Base-by-base conservation (phyloP, 75 land plant species). In the Gnetum montanum region DNA sequence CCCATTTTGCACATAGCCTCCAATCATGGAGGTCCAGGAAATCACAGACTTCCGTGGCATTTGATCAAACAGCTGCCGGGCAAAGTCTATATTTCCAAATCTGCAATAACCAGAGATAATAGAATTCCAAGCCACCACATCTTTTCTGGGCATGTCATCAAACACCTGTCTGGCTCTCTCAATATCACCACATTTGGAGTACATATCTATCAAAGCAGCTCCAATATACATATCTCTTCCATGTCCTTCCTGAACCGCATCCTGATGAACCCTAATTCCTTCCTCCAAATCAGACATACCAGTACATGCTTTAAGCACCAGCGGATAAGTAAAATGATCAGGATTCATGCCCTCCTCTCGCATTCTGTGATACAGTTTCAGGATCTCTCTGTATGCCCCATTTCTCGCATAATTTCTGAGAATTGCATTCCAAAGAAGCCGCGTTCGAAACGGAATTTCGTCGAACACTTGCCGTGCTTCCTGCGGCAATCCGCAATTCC, bases 241-340 rank as follows among this genome's bases (percentile, higher is more conserved):
- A 24, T 61, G 8, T 28, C 67, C 67, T 19, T 29, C 27, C 25
- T 44, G 30, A 26, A 22, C 16, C 11, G 44, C 20, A 46, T 22
- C 26, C 5, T 19, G 29, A 44, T 64, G 51, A 2, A 64, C 29
- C 6, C 31, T 28, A 23, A 28, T 25, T 8, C 59, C 64, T 30
- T 48, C 59, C 19, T 24, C 43, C 4, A 63, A 50, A 3, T 47
- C 69, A 8, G 15, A 54, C 16, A 31, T 20, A 23, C 1, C 0
- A n/a, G 70, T 45, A 48, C 78, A 75, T 2, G 79, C 66, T 33
- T 75, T 74, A 25, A 80, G 70, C 18, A 71, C 70, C 41, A 65
- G 68, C 0, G 73, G 71, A 2, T 71, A 35, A 8, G 83, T 75
- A 43, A 80, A 67, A 0, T 56, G 20, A 38, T 71, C 69, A 8